These are phyloP conservation scores for Tulasnella sp. DNA, from an alignment of 768 basidiomycete species.

Conservation along the genomic window DNA sequence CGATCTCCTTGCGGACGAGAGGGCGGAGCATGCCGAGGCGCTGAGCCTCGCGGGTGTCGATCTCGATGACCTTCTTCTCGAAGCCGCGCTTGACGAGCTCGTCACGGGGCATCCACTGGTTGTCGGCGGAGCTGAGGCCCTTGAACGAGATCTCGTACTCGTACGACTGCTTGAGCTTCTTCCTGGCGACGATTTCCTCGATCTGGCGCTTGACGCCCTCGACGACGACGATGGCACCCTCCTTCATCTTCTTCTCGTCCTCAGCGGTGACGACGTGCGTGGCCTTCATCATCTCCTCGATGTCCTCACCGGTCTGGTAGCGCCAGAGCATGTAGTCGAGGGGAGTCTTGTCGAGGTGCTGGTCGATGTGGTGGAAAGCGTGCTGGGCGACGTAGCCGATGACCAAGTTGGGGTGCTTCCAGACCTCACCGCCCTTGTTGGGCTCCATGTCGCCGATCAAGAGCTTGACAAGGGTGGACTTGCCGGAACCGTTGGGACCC, in stretches of 20 bases:
- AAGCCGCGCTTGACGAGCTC: slow-evolving; percentile 97
- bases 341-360: slow-evolving; percentile 98
- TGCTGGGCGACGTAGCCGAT: slow-evolving; percentile 99
- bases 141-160: slow-evolving; percentile 99
- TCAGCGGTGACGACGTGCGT: slow-evolving; percentile 83
- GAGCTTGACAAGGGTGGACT: slow-evolving; percentile 95
- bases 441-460: slow-evolving; percentile 96
- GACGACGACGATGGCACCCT: slow-evolving; percentile 79
- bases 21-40: slow-evolving; percentile 93
- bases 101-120: slow-evolving; percentile 96
- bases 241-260: slow-evolving; percentile 95
- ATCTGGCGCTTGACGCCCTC: slow-evolving; percentile 96
- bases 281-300: slow-evolving; percentile 95
- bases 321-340: slow-evolving; percentile 99
- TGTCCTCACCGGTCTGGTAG: slow-evolving; percentile 99
- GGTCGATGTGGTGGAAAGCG: slow-evolving; percentile 99
- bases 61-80: slow-evolving; percentile 99
- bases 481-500: slow-evolving; percentile 98
- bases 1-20: slow-evolving; percentile 97
- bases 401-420: slow-evolving; percentile 99
- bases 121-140: slow-evolving; percentile 92
- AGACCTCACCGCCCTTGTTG: slow-evolving; percentile 95
- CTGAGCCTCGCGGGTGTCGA: slow-evolving; percentile 97
- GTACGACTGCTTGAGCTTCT: slow-evolving; percentile 99
- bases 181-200: slow-evolving; percentile 86